A percentile compares a stretch with the other conserved stretches of the same genome.
These are phyloP conservation scores for Hypoxylon subgilvum DNA, from an alignment of 495 filamentous ascomycete species.

Conservation along the genomic window DNA sequence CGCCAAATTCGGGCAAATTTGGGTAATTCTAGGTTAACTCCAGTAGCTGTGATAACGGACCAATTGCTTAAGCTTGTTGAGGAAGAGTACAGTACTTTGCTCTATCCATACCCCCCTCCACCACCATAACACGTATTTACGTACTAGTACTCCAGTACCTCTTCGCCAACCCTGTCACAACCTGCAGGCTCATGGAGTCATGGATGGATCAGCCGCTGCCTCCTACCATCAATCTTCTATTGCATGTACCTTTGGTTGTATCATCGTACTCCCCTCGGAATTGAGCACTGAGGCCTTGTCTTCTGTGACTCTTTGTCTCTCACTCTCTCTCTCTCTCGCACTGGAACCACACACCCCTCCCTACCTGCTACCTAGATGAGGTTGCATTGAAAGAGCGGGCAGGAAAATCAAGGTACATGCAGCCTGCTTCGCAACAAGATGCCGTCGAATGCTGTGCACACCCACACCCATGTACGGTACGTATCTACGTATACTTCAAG, in stretches of 20 bases:
- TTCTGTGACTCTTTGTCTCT: no score
- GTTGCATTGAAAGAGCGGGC: slow-evolving; percentile 44
- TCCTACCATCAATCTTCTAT: slow-evolving; percentile 13
- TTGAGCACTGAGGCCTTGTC: slow-evolving; percentile 27
- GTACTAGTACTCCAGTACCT: no score
- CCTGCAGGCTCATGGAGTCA: slow-evolving; percentile 13
- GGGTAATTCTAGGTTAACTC: no score
- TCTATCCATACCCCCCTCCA: not conserved
- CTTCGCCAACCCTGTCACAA: not conserved
- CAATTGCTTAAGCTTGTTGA: no score
- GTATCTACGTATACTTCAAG: slow-evolving; percentile 17
- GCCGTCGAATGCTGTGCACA: slow-evolving; percentile 29
- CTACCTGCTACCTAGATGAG: slow-evolving; percentile 14
- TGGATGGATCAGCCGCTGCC: slow-evolving; percentile 28
- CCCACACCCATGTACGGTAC: slow-evolving; percentile 20
- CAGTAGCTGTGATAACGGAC: no score
- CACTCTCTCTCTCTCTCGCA: slow-evolving; percentile 32
- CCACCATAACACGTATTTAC: no score
- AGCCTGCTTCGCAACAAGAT: slow-evolving; percentile 38
- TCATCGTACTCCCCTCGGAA: slow-evolving; percentile 8
- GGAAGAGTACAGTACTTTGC: not conserved
- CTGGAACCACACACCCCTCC: slow-evolving; percentile 16
- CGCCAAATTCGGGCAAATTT: slow-evolving; percentile 32
- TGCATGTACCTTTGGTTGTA: not conserved
- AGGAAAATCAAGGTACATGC: slow-evolving; percentile 33